Conservation (phyloP, 129 eudicot species). For the Arctium lappa region DNA sequence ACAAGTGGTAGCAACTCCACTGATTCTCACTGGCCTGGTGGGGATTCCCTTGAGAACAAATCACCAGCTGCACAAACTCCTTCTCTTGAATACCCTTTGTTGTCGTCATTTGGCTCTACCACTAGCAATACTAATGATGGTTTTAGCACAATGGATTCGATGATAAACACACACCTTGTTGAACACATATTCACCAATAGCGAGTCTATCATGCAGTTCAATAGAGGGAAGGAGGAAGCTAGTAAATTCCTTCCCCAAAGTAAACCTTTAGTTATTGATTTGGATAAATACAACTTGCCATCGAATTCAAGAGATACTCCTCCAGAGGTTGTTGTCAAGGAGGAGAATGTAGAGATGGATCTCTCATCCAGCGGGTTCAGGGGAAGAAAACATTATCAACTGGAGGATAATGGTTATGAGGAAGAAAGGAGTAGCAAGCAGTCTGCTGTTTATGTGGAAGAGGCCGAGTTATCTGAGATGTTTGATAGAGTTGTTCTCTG, state of each 20-base stretch:
- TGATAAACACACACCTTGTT: conserved; percentile 28
- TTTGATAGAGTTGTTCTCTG: conserved; percentile 41
- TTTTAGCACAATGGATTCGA: conserved; percentile 20
- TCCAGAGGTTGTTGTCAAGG: conserved; percentile 18
- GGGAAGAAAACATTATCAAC: conserved; percentile 31
- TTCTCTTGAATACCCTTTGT: conserved; percentile 26
- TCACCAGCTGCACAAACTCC: conserved; percentile 28
- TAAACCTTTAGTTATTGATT: conserved; percentile 52
- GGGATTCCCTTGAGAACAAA: conserved; percentile 38
- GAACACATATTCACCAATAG: conserved; percentile 47
- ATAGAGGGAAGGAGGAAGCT: conserved; percentile 84
- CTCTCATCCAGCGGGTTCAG: neutral
- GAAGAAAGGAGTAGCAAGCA: conserved; percentile 46
- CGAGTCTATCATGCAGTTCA: conserved; percentile 66
- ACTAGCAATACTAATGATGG: conserved; percentile 28
- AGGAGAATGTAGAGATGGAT: conserved; percentile 6
- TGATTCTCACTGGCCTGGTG: conserved; percentile 46
- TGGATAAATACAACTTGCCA: conserved; percentile 56
- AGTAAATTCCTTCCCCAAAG: conserved; percentile 73
- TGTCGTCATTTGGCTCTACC: conserved; percentile 37
- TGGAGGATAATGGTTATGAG: conserved; percentile 29
- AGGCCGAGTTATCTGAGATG: conserved; percentile 25
- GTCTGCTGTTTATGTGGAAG: conserved; percentile 39
- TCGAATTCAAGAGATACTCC: conserved; percentile 35
- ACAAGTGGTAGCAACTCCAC: conserved; percentile 30